phyloP scores from a whole-genome alignment of 2,329 filamentous ascomycete genomes.

The Monilinia aucupariae region DNA sequence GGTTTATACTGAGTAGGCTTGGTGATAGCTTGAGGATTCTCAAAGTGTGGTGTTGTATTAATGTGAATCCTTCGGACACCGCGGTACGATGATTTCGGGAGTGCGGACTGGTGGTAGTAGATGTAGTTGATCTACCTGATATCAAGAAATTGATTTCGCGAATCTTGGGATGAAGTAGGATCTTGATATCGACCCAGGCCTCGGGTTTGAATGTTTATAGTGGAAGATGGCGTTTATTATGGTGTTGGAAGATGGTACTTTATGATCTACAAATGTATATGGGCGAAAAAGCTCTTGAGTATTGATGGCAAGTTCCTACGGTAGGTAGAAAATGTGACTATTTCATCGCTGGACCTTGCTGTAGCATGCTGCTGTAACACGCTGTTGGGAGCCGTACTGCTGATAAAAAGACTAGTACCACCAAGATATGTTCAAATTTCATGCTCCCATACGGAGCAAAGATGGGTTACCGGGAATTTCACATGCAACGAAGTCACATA shows the following conservation, averaged over 20 bases:
- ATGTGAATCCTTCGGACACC: too few species aligned
- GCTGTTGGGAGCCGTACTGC: neutral
- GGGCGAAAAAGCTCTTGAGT: neutral
- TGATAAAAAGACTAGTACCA: fast-evolving
- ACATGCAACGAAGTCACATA: neutral
- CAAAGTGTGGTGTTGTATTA: neutral
- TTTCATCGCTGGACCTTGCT: neutral
- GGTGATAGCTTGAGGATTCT: neutral
- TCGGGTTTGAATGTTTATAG: neutral
- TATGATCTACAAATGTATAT: neutral
- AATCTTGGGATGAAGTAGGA: too few species aligned
- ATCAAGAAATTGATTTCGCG: too few species aligned
- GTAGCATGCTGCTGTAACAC: neutral
- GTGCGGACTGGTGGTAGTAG: too few species aligned
- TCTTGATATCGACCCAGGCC: neutral
- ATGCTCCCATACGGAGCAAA: neutral
- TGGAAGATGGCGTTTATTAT: neutral
- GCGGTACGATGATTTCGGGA: too few species aligned
- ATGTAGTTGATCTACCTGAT: too few species aligned
- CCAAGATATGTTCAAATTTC: neutral
- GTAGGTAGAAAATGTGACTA: neutral
- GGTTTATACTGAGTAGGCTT: neutral
- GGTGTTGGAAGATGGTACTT: neutral
- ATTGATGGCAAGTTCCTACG: neutral
- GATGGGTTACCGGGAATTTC: neutral